Percentiles rank a stretch among this genome's conserved stretches.
Conservation (phyloP, 2,329 filamentous ascomycete species). For the Bimuria novae-zelandiae region DNA sequence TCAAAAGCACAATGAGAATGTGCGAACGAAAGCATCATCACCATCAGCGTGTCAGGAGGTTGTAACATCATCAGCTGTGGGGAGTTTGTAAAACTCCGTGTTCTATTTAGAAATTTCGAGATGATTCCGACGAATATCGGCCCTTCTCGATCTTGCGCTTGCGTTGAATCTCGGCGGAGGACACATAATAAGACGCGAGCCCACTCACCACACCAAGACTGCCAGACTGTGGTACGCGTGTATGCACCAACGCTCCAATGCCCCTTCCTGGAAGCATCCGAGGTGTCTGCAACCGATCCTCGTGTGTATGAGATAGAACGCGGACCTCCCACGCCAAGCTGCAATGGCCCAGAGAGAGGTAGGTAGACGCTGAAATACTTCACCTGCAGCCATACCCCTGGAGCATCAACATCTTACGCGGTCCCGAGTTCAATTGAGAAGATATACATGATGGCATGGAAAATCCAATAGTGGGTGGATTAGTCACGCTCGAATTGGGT, state of each 20-base stretch:
- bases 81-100: no score
- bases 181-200: not conserved
- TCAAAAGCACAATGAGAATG: no score
- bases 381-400: no score
- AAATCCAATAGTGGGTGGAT: not conserved
- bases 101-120: not conserved
- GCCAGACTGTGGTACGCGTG: not conserved
- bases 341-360: no score
- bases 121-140: not conserved
- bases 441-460: not conserved
- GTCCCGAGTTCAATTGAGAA: not conserved
- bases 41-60: no score
- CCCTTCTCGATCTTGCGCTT: not conserved
- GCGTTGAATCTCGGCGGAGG: not conserved
- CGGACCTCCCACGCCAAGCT: no score
- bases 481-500: constrained; percentile 1
- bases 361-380: no score
- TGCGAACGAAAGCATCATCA: no score
- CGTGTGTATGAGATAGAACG: not conserved
- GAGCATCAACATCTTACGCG: no score
- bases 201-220: not conserved
- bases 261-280: not conserved
- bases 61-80: no score
- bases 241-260: constrained; percentile 1
- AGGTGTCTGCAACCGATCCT: not conserved